Evolutionary conservation across 2,329 filamentous ascomycete genomes (phyloP).

Genomic region (Lachnellula subtilissima): DNA sequence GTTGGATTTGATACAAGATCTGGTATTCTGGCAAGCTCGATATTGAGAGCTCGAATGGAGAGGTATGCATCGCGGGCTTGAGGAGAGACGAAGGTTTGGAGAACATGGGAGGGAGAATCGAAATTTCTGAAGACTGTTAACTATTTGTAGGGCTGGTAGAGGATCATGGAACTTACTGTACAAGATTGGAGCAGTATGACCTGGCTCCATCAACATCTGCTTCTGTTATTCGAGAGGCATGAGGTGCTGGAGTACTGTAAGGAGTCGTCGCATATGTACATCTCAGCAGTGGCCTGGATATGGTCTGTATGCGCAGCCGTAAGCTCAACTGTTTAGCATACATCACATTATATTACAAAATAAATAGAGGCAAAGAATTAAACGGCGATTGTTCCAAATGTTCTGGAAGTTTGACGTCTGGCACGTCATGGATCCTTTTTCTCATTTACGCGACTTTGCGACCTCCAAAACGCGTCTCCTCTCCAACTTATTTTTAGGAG

Average conservation of each 20-base stretch:
- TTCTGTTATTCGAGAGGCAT: slow-evolving; percentile 29
- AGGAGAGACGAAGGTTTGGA: slow-evolving; percentile 77
- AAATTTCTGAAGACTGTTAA: slow-evolving; percentile 58
- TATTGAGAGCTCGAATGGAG: slow-evolving; percentile 85
- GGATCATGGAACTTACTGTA: slow-evolving; percentile 24
- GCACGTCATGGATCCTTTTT: slow-evolving; percentile 13
- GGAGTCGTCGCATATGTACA: slow-evolving; percentile 30
- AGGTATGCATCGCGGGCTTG: slow-evolving; percentile 78
- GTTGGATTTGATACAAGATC: slow-evolving; percentile 85
- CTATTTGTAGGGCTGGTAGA: background rate
- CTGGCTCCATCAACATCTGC: slow-evolving; percentile 31
- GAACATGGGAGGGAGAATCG: slow-evolving; percentile 82
- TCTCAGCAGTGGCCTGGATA: slow-evolving; percentile 7
- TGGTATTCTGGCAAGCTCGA: slow-evolving; percentile 85
- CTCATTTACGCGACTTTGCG: slow-evolving; percentile 12
- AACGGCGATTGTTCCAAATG: slow-evolving; percentile 13
- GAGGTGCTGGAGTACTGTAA: slow-evolving; percentile 29
- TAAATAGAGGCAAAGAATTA: slow-evolving; percentile 2
- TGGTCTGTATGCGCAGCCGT: slow-evolving; percentile 19
- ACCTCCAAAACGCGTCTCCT: slow-evolving; percentile 22
- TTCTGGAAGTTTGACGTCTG: slow-evolving; percentile 3
- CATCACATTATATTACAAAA: slow-evolving; percentile 23
- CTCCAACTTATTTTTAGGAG: background rate
- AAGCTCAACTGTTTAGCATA: slow-evolving; percentile 21
- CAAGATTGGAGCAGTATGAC: slow-evolving; percentile 31